Evolutionary conservation across 257 asterid genomes (phyloP).

Genomic region (Solanum chaucha): DNA sequence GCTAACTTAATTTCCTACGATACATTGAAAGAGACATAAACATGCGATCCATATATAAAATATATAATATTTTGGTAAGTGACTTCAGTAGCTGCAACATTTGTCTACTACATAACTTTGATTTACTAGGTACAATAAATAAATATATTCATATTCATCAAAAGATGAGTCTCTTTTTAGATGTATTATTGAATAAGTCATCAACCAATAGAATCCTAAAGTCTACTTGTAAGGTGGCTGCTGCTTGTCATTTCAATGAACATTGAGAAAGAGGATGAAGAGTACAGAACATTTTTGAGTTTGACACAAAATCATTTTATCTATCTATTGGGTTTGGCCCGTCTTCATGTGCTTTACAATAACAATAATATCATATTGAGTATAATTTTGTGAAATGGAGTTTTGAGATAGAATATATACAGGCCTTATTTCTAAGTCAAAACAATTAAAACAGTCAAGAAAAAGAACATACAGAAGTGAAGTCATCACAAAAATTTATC

Average conservation of each 20-base stretch:
- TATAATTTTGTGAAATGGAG: too few relatives aligned
- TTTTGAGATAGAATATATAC: too few relatives aligned
- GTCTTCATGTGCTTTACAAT: neutral
- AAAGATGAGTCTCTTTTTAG: neutral
- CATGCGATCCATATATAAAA: neutral
- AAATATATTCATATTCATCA: neutral
- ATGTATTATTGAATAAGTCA: neutral
- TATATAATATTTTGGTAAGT: neutral
- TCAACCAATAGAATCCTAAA: neutral
- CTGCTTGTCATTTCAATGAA: neutral
- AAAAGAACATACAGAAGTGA: rapidly evolving
- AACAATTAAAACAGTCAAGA: too few relatives aligned
- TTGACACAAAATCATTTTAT: neutral
- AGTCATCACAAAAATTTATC: too few relatives aligned
- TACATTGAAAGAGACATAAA: neutral
- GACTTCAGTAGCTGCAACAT: neutral
- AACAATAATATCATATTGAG: too few relatives aligned
- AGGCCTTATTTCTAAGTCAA: too few relatives aligned
- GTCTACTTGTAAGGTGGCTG: neutral
- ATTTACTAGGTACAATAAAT: neutral
- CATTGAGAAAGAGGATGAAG: neutral
- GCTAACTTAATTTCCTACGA: neutral
- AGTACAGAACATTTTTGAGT: neutral
- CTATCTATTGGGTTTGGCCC: neutral
- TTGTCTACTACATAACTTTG: neutral